These are phyloP conservation scores for Dryadomyces quercus-mongolicae DNA, from an alignment of 2,329 filamentous ascomycete species.

Conservation along the genomic window DNA sequence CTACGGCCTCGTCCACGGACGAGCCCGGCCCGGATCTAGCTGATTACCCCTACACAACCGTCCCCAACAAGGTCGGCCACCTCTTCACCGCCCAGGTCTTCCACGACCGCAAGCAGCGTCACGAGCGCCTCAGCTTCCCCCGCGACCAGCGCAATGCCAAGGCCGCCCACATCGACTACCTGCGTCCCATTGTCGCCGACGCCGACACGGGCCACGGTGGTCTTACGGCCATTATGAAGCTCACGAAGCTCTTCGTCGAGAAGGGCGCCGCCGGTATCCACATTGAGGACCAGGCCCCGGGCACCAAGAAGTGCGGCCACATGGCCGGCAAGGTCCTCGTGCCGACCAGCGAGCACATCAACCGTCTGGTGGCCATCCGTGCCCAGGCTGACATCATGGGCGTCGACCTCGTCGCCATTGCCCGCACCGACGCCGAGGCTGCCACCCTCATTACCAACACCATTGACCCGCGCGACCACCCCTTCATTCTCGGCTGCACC, in stretches of 20 bases:
- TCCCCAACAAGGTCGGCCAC: conserved; percentile 95
- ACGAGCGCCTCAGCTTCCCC: conserved; percentile 70
- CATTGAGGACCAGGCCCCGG: conserved; percentile 96
- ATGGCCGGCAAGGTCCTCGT: conserved; percentile 99
- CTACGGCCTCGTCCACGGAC: conserved; percentile 85
- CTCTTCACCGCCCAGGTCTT: conserved; percentile 98
- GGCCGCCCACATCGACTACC: conserved; percentile 77
- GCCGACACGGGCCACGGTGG: conserved; percentile 96
- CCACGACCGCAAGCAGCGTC: conserved; percentile 97
- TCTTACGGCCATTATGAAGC: conserved; percentile 97
- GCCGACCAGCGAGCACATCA: conserved; percentile 95
- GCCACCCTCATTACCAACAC: conserved; percentile 94
- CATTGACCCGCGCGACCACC: conserved; percentile 90
- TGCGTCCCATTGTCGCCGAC: conserved; percentile 91
- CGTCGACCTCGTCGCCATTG: conserved; percentile 77
- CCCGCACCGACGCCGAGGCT: conserved; percentile 93
- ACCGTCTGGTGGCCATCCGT: conserved; percentile 89
- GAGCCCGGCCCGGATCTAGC: conserved; percentile 96
- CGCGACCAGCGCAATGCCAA: conserved; percentile 53
- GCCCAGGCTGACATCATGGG: conserved; percentile 99
- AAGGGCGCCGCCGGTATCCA: conserved; percentile 95
- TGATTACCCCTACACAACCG: conserved; percentile 95
- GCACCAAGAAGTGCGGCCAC: conserved; percentile 98
- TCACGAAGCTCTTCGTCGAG: conserved; percentile 95
- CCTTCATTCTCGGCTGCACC: conserved; percentile 82